Evolutionary conservation across 345 rosid species (phyloP).

Genomic region (Carallia brachiata): DNA sequence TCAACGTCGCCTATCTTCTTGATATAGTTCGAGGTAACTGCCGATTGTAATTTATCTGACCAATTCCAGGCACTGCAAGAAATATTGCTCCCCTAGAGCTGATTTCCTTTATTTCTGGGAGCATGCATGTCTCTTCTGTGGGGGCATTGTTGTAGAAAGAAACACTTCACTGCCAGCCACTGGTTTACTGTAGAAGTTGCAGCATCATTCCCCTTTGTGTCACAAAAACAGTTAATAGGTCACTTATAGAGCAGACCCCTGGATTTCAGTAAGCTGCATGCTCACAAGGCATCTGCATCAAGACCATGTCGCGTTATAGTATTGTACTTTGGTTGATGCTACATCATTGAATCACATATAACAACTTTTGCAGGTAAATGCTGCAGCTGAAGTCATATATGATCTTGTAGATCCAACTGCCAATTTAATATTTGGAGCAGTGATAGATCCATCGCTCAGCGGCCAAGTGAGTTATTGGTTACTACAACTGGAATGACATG

Average conservation of each 20-base stretch:
- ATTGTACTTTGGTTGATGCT: too few species aligned
- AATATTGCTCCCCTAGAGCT: neutral
- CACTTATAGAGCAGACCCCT: too few species aligned
- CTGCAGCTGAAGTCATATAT: slow-evolving; percentile 94
- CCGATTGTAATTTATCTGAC: neutral
- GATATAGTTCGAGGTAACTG: neutral
- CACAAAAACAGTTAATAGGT: too few species aligned
- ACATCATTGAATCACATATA: neutral
- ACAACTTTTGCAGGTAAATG: slow-evolving; percentile 63
- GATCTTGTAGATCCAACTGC: slow-evolving; percentile 97
- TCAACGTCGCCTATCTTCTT: neutral
- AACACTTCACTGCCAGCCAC: neutral
- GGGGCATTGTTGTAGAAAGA: neutral
- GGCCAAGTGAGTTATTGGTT: slow-evolving; percentile 64
- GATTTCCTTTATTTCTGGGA: neutral
- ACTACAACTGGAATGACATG: neutral
- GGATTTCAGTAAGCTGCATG: too few species aligned
- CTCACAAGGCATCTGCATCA: too few species aligned
- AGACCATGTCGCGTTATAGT: too few species aligned
- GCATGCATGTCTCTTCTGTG: neutral
- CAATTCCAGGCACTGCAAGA: neutral
- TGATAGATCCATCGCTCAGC: slow-evolving; percentile 77
- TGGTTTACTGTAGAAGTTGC: neutral
- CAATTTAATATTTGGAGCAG: slow-evolving; percentile 92
- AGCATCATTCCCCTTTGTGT: neutral